Percentiles rank a stretch among this genome's conserved stretches.
Conservation (phyloP, 148 eudicot genomes). For the Fagopyrum esculentum region DNA sequence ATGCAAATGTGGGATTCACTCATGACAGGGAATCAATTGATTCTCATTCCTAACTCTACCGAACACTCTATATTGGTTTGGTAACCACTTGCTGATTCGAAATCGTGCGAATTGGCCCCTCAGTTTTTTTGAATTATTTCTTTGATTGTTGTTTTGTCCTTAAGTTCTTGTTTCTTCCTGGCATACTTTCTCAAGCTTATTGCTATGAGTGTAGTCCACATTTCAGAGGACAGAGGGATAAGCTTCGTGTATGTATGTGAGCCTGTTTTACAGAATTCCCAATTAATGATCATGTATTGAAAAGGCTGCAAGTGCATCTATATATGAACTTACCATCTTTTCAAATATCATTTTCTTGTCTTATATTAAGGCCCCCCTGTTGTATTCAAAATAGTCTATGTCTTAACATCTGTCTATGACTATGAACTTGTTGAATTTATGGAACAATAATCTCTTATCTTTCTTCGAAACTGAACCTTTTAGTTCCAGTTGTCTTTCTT, state of each 20-base stretch:
- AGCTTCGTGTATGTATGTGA: background rate
- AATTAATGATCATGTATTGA: background rate
- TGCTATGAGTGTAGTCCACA: background rate
- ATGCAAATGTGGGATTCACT: background rate
- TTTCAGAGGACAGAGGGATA: background rate
- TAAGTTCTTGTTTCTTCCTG: background rate
- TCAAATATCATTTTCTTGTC: background rate
- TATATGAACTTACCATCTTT: background rate
- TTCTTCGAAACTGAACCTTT: background rate
- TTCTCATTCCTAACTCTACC: background rate
- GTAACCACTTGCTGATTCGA: background rate
- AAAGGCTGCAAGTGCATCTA: background rate
- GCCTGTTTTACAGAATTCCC: background rate
- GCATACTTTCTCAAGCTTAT: slow-evolving; percentile 5
- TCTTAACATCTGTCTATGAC: background rate
- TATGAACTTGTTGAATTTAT: background rate
- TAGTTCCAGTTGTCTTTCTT: background rate
- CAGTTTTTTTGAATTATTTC: background rate
- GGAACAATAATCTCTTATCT: background rate
- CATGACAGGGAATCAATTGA: background rate
- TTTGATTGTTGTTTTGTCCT: background rate
- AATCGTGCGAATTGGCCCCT: background rate
- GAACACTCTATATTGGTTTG: background rate
- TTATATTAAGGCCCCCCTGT: background rate
- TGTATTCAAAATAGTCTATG: background rate